A percentile compares a stretch with the other conserved stretches of the same genome.
These are phyloP conservation scores for Thuja plicata DNA, from an alignment of 83 land plant species.

Conservation along the genomic window DNA sequence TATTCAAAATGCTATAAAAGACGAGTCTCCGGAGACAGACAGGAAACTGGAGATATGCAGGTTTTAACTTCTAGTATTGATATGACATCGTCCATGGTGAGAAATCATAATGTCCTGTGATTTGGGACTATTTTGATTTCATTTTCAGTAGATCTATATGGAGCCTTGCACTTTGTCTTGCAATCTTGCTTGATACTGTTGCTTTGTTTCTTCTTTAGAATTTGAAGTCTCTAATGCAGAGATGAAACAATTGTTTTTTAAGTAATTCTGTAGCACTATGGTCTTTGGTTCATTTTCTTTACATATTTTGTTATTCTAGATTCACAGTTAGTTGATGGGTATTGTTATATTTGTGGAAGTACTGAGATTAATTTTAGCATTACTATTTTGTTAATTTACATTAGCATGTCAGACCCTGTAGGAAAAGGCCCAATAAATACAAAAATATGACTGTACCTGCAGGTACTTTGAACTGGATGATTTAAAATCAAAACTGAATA, in stretches of 20 bases:
- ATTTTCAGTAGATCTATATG: too few species aligned
- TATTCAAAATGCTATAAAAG: too few species aligned
- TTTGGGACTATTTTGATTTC: too few species aligned
- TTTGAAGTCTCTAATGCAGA: background rate
- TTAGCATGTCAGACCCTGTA: background rate
- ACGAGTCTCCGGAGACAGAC: too few species aligned
- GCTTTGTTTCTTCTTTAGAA: background rate
- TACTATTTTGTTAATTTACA: background rate
- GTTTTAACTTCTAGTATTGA: too few species aligned
- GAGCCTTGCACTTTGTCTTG: too few species aligned
- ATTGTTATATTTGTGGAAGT: background rate
- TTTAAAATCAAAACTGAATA: slow-evolving; percentile 26
- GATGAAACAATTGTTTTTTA: background rate
- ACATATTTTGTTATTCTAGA: background rate
- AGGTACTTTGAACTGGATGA: slow-evolving; percentile 60
- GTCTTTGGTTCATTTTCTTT: background rate
- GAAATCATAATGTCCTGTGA: too few species aligned
- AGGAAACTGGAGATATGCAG: too few species aligned
- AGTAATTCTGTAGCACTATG: background rate
- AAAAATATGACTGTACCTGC: slow-evolving; percentile 2
- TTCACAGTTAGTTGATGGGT: background rate
- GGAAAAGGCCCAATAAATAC: background rate
- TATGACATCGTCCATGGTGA: too few species aligned
- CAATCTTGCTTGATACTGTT: too few species aligned
- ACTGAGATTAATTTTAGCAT: background rate